phyloP scores from a whole-genome alignment of 1,284 basidiomycete genomes.

The Heterobasidion irregulare region DNA sequence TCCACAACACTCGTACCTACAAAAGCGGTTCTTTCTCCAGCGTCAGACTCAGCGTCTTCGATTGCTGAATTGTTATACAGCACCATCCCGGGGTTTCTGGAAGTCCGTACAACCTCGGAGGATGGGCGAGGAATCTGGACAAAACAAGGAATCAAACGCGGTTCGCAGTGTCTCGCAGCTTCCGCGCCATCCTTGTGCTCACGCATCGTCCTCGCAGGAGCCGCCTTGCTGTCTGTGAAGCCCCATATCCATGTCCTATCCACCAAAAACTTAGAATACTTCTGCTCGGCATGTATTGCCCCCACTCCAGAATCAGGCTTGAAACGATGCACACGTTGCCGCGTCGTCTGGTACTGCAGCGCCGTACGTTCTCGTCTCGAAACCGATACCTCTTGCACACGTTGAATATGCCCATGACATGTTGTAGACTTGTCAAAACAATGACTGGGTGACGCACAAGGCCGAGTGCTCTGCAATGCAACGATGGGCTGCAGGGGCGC shows the following conservation, averaged over 20 bases:
- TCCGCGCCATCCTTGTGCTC: neutral
- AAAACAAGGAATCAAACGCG: constrained; percentile 25
- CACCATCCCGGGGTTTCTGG: constrained; percentile 15
- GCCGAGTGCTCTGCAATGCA: constrained; percentile 67
- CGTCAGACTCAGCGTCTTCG: neutral
- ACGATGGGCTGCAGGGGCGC: constrained; percentile 42
- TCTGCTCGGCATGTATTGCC: constrained; percentile 66
- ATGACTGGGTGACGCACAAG: constrained; percentile 75
- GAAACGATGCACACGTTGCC: constrained; percentile 69
- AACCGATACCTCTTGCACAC: neutral
- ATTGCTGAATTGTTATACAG: constrained; percentile 8
- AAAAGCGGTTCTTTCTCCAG: neutral
- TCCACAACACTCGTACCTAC: neutral
- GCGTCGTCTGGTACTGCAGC: constrained; percentile 65
- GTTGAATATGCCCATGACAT: neutral
- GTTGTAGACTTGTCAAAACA: constrained; percentile 62
- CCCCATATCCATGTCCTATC: constrained; percentile 66
- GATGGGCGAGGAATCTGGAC: constrained; percentile 24
- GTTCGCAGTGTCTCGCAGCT: constrained; percentile 20
- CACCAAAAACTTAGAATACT: constrained; percentile 43
- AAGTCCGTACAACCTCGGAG: constrained; percentile 12
- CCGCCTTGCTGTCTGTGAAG: constrained; percentile 41
- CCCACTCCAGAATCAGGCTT: constrained; percentile 27
- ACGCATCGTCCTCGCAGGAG: constrained; percentile 34
- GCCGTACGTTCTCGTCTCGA: constrained; percentile 31